Conservation (phyloP, 2,329 filamentous ascomycete genomes). For the Claviceps sp. region DNA sequence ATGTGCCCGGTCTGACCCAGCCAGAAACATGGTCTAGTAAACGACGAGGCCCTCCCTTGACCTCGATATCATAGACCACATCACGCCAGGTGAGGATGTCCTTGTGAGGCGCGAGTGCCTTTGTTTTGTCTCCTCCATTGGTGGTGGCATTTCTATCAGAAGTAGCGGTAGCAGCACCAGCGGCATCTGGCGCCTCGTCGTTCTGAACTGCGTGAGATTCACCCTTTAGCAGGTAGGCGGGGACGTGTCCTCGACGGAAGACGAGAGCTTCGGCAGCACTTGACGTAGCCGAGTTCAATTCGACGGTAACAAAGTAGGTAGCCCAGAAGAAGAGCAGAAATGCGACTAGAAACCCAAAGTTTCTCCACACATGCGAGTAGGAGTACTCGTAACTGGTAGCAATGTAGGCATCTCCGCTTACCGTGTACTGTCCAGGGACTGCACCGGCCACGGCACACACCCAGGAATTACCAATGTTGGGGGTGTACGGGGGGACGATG, state of each 20-base stretch:
- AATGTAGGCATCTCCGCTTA: constrained; percentile 51
- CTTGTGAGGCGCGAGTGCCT: constrained; percentile 27
- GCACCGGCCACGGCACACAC: constrained; percentile 42
- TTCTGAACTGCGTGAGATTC: constrained; percentile 17
- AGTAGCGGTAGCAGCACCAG: constrained; percentile 9
- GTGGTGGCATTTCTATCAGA: constrained; percentile 7
- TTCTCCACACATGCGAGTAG: constrained; percentile 48
- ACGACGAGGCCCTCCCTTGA: constrained; percentile 59
- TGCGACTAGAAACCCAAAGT: constrained; percentile 52
- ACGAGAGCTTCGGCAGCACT: constrained; percentile 58
- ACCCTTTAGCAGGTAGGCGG: constrained; percentile 23
- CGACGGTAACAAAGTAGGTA: constrained; percentile 49
- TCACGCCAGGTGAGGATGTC: constrained; percentile 67
- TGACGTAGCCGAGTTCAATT: constrained; percentile 48
- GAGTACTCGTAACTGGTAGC: constrained; percentile 40
- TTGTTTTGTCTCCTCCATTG: constrained; percentile 6
- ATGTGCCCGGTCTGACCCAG: constrained; percentile 79
- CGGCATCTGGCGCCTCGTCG: constrained; percentile 11
- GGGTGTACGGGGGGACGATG: constrained; percentile 33
- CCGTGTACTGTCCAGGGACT: constrained; percentile 35
- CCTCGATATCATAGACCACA: constrained; percentile 56
- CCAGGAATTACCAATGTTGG: constrained; percentile 30
- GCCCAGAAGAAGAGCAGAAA: constrained; percentile 52
- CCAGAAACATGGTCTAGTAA: constrained; percentile 69
- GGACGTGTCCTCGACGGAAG: constrained; percentile 44